Base-by-base conservation (phyloP, 2,329 filamentous ascomycete genomes). In the Chaetomiaceae sp. region DNA sequence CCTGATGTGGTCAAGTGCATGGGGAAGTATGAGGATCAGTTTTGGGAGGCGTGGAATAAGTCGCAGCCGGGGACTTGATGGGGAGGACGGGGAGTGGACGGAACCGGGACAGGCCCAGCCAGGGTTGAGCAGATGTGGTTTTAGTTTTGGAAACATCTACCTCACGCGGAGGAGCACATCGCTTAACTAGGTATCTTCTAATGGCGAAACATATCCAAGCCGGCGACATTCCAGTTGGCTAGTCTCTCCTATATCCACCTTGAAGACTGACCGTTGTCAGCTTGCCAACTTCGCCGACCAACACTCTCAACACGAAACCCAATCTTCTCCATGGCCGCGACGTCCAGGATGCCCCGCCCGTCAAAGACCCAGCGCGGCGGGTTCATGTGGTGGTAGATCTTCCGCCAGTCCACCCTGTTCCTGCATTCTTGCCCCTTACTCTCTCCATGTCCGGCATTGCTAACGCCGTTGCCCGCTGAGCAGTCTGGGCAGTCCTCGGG, bases 1-100 rank as follows among this genome's bases (percentile, higher is more conserved):
- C 79, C 79, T 0, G 67, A 67, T 7, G 63, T 68, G 53, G 73
- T 81, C 22, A 76, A 72, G 53, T 81, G 77, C 47, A 78, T 79
- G 66, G 70, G 71, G 2, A 63, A 51, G 1, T 77, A 71, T 60
- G 61, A 65, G 0, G 61, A 69, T 15, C 74, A 78, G 61, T 67
- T 58, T 11, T 77, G 73, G 68, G 60, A 68, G 55, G 64, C 68
- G 0, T 79, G 75, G 69, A 68, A 75, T 48, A 67, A 72, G 57
- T 58, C 55, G 17, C 56, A 56, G 40, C 39, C 50, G 5, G 56
- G 54, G 20, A 51, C 39, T 15, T 56, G 47, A 56, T n/a, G n/a
- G n/a, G n/a, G n/a, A n/a, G n/a, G n/a, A n/a, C n/a, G n/a, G n/a
- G n/a, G n/a, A n/a, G n/a, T n/a, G n/a, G n/a, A n/a, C n/a, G n/a